Evolutionary conservation across 306 rosid genomes (phyloP).

Genomic region (Medicago lupulina): DNA sequence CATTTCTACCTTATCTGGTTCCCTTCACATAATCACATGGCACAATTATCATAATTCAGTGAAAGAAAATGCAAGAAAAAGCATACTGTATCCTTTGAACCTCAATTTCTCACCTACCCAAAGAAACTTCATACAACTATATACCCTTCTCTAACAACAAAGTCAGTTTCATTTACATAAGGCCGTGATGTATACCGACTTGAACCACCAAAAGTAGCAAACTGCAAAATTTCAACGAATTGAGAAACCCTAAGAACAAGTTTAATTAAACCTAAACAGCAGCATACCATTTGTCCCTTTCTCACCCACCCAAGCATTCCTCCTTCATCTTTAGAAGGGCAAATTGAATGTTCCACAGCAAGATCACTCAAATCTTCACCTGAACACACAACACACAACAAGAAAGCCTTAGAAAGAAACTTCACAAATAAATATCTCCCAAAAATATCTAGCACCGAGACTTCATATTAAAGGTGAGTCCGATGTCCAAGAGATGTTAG

Average conservation of each 20-base stretch:
- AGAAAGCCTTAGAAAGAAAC: constrained; percentile 25
- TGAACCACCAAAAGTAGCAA: constrained; percentile 5
- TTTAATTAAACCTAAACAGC: constrained; percentile 7
- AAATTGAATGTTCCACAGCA: constrained; percentile 80
- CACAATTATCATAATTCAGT: background rate
- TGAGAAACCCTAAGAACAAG: constrained; percentile 28
- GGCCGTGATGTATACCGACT: constrained; percentile 4
- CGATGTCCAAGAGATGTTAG: no score
- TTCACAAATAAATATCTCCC: constrained; percentile 10
- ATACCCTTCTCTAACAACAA: constrained; percentile 5
- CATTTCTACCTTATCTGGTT: background rate
- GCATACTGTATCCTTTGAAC: background rate
- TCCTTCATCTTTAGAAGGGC: constrained; percentile 92
- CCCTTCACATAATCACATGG: background rate
- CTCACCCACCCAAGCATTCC: constrained; percentile 99
- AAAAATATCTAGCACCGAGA: background rate
- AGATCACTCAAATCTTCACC: constrained; percentile 98
- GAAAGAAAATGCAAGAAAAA: background rate
- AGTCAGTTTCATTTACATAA: background rate
- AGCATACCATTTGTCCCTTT: constrained; percentile 89
- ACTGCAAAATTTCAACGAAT: constrained; percentile 3
- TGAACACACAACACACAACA: constrained; percentile 46
- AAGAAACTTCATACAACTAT: background rate
- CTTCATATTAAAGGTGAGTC: no score
- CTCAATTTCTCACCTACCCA: background rate